These are phyloP conservation scores for Carex parvula DNA, from an alignment of 176 grass and related monocot genomes.

Conservation along the genomic window DNA sequence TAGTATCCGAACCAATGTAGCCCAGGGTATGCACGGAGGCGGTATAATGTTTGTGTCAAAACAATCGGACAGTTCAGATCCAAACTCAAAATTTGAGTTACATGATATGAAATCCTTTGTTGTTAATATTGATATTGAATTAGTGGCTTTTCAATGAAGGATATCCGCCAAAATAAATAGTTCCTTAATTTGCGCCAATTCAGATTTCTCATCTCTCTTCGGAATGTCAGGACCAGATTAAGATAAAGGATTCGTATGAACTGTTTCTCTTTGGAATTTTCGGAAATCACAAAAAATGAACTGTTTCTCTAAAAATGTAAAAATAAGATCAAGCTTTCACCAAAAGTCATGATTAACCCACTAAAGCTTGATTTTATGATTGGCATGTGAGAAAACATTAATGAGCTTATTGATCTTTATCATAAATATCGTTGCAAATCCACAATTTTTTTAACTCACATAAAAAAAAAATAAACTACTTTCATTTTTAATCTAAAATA, in stretches of 20 bases:
- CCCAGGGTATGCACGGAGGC: too few relatives aligned
- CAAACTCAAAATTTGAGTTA: too few relatives aligned
- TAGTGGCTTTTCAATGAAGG: too few relatives aligned
- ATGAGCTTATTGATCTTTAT: constrained; percentile 14
- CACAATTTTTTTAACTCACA: neutral
- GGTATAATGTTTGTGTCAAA: too few relatives aligned
- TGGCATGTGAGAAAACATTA: neutral
- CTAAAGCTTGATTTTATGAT: neutral
- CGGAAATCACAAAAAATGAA: neutral
- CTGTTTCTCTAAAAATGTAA: neutral
- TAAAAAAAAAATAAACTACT: neutral
- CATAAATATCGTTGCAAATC: neutral
- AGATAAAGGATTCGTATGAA: neutral
- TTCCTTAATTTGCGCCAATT: too few relatives aligned
- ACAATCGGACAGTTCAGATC: too few relatives aligned
- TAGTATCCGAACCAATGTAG: too few relatives aligned
- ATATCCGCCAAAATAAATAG: too few relatives aligned
- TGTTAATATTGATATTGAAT: too few relatives aligned
- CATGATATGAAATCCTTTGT: too few relatives aligned
- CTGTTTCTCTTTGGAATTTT: neutral
- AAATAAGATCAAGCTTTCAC: neutral
- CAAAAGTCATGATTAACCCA: neutral
- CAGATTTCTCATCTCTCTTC: too few relatives aligned
- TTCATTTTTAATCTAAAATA: neutral
- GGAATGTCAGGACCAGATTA: too few relatives aligned